Conservation (phyloP, 106 monocot genomes). For the Dioscorea zingiberensis region DNA sequence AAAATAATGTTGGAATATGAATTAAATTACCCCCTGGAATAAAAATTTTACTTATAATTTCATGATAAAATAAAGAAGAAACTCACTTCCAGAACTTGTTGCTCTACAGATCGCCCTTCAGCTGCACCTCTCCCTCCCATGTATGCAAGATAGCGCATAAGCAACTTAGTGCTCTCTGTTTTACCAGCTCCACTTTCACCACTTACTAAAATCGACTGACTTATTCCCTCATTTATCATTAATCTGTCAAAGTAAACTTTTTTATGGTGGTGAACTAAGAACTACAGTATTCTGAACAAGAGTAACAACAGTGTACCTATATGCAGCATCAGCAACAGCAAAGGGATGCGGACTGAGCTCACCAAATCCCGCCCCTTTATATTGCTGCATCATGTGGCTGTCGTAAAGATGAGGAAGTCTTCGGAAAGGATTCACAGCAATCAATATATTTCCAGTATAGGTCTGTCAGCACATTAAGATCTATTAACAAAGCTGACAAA, state of each 20-base stretch:
- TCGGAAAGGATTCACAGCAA: constrained; percentile 69
- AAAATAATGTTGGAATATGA: neutral
- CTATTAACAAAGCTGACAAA: neutral
- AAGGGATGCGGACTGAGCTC: constrained; percentile 67
- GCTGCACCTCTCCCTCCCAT: constrained; percentile 28
- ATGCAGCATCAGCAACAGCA: constrained; percentile 61
- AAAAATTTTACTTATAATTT: too few species aligned
- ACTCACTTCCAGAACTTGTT: constrained; percentile 31
- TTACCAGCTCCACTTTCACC: constrained; percentile 40
- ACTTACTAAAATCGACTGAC: constrained; percentile 31
- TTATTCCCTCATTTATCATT: constrained; percentile 31
- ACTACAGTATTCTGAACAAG: neutral
- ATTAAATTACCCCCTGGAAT: too few species aligned
- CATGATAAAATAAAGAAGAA: too few species aligned
- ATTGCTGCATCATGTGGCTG: constrained; percentile 67
- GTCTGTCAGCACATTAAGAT: constrained; percentile 24
- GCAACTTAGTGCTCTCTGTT: constrained; percentile 22
- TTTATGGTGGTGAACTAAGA: too few species aligned
- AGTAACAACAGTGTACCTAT: constrained; percentile 31
- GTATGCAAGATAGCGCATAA: constrained; percentile 39
- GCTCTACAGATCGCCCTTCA: constrained; percentile 28
- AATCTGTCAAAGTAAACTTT: neutral
- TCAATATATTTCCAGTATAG: constrained; percentile 60
- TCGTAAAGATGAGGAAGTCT: constrained; percentile 73
- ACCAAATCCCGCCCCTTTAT: constrained; percentile 55